These are phyloP conservation scores for Stagonosporopsis cucurbitacearum DNA, from an alignment of 2,329 filamentous ascomycete species.

Conservation along the genomic window DNA sequence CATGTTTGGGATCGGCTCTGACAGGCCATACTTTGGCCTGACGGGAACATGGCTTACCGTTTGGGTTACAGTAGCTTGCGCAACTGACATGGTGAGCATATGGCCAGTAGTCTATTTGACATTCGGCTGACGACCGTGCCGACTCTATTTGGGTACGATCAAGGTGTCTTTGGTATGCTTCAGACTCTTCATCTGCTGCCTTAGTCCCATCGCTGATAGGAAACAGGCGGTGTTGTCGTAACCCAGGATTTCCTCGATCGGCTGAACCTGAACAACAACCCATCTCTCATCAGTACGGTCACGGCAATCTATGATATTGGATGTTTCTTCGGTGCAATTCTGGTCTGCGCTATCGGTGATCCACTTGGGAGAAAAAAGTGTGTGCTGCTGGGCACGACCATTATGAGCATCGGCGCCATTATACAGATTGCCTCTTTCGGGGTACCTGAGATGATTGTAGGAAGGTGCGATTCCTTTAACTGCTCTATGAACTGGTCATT, in stretches of 20 bases:
- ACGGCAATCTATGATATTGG: constrained; percentile 66
- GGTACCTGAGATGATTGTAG: constrained; percentile 59
- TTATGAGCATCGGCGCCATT: constrained; percentile 58
- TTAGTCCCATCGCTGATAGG: background rate
- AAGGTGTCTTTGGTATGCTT: constrained; percentile 58
- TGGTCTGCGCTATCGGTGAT: constrained; percentile 55
- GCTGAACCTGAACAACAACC: constrained; percentile 53
- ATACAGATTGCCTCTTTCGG: constrained; percentile 56
- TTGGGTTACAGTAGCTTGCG: constrained; percentile 57
- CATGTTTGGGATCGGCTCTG: constrained; percentile 27
- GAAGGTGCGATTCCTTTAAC: constrained; percentile 28
- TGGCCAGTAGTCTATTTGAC: too few species aligned
- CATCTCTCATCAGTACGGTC: constrained; percentile 55
- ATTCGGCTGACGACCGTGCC: constrained; percentile 23
- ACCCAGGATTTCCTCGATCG: constrained; percentile 60
- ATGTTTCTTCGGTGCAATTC: constrained; percentile 64
- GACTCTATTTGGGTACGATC: constrained; percentile 52
- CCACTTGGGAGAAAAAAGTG: constrained; percentile 56
- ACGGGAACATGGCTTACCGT: constrained; percentile 64
- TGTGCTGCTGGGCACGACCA: constrained; percentile 56
- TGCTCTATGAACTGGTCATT: background rate
- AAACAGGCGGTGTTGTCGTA: constrained; percentile 59
- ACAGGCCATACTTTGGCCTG: constrained; percentile 59
- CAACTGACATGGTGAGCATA: constrained; percentile 27
- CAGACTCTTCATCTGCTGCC: background rate